Percentiles rank a stretch among this genome's conserved stretches.
These are phyloP conservation scores for Hanseniaspora sp. DNA, from an alignment of 1,139 yeast genomes.

Conservation along the genomic window DNA sequence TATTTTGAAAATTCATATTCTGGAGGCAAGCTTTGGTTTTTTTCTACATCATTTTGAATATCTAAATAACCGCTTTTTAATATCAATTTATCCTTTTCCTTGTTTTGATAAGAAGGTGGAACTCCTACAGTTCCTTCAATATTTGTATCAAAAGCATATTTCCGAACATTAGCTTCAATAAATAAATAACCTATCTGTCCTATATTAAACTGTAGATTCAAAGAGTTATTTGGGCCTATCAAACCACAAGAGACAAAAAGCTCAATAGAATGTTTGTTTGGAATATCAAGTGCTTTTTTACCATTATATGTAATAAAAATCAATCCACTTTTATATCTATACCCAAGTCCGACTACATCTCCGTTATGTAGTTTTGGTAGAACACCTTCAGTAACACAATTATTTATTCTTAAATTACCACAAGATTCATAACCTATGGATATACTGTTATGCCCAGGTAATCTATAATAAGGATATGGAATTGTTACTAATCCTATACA, in stretches of 20 bases:
- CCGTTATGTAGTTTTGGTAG: constrained; percentile 73
- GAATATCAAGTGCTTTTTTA: constrained; percentile 69
- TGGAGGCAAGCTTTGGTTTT: constrained; percentile 3
- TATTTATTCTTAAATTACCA: constrained; percentile 70
- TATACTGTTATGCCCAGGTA: constrained; percentile 73
- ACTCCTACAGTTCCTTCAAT: constrained; percentile 59
- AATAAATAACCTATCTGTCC: constrained; percentile 91
- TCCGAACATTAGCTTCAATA: constrained; percentile 81
- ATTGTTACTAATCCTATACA: constrained; percentile 74
- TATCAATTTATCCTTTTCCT: constrained; percentile 21
- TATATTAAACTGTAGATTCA: constrained; percentile 62
- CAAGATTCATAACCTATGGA: constrained; percentile 81
- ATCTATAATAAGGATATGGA: constrained; percentile 79
- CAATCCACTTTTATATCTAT: constrained; percentile 66
- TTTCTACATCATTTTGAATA: neutral
- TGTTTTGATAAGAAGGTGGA: constrained; percentile 59
- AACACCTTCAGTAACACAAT: constrained; percentile 55
- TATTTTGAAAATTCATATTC: neutral
- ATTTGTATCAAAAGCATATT: constrained; percentile 77
- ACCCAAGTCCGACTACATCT: constrained; percentile 89
- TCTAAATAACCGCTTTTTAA: neutral
- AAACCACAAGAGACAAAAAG: constrained; percentile 36
- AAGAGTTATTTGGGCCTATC: constrained; percentile 29
- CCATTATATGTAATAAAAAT: constrained; percentile 88
- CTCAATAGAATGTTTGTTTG: constrained; percentile 68